Evolutionary conservation across 225 moss, liverwort and hornwort genomes (phyloP), one percentile per base, ranked within the genome.

Genomic region (Lunularia cruciata): DNA sequence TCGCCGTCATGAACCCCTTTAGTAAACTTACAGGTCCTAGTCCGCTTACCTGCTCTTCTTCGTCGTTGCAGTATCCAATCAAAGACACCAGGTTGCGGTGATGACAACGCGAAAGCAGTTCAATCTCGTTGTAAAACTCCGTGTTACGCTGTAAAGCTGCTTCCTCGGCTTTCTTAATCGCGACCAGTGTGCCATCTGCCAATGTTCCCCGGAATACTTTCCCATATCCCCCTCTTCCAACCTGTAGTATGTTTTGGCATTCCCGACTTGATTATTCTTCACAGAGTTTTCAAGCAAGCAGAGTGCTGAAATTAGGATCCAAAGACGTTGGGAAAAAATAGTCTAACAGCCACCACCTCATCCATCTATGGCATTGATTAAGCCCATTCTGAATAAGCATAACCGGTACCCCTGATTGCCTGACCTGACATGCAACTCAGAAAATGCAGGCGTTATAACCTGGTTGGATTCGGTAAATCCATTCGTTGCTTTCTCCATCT

Each of bases 81-180:
- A 95, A 82, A 14, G 80, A 76, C 40, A 91, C 89, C 13, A 95
- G 85, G 40, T 95, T 89, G 20, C 86, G 91, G 71, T 95, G 94
- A 57, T 95, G 94, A 39, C 89, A 86, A 4, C 94, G 91, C 47
- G 91, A 84, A 40, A 95, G 86, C 20, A 95, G 74, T 51, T 80
- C 79, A 26, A 95, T 78, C 65, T 95, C 94, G 25, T 91, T 95
- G 59, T 86, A 88, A 26, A 95, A 95, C 77, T 95, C 94, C 6
- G 75, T 59, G 48, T 86, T 86, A 33, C 88, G 84, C 67, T 95
- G 94, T 18, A 87, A 81, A 38, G 88, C 89, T 38, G 78, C 82
- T 22, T 76, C 54, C 8, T 75, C 80, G 0, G 94, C 91, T 59
- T 86, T 78, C 61, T 95, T 95, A 54, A 95, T 88, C 15, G 91